Percentiles rank a stretch among this genome's conserved stretches.
phyloP scores from a whole-genome alignment of 345 rosid genomes.

The Eucalyptus cladocalyx region DNA sequence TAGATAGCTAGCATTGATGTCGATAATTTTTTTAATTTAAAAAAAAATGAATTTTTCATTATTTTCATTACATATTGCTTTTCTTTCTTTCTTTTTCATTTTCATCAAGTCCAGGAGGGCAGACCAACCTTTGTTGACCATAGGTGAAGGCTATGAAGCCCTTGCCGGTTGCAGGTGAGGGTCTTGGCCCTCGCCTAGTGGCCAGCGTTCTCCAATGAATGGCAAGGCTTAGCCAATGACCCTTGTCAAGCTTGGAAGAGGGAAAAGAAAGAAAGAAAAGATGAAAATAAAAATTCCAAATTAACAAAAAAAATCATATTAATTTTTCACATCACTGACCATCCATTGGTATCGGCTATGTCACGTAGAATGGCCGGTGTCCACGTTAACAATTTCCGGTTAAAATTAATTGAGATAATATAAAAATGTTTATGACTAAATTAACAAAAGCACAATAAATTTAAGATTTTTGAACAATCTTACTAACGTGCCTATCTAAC shows the following conservation, averaged over 20 bases:
- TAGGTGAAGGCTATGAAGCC: neutral
- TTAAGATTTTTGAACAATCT: neutral
- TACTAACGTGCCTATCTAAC: neutral
- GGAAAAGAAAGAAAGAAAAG: too few relatives aligned
- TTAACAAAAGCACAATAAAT: neutral
- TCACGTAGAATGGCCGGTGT: accelerated
- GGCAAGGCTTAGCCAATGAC: neutral
- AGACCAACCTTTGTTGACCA: too few relatives aligned
- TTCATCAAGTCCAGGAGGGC: neutral
- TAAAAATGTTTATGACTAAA: too few relatives aligned
- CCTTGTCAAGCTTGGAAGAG: neutral
- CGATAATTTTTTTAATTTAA: too few relatives aligned
- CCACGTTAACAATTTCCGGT: accelerated
- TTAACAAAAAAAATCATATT: too few relatives aligned
- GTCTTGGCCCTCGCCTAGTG: neutral
- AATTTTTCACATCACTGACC: accelerated
- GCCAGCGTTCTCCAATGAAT: neutral
- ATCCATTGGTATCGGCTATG: too few relatives aligned
- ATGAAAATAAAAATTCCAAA: too few relatives aligned
- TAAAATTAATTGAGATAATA: too few relatives aligned
- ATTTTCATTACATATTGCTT: too few relatives aligned
- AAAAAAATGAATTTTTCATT: neutral
- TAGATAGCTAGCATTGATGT: accelerated
- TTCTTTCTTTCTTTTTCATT: too few relatives aligned
- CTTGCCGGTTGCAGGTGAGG: accelerated